These are phyloP conservation scores for Pelargonium cotyledonis DNA, from an alignment of 441 rosid species.

Conservation along the genomic window DNA sequence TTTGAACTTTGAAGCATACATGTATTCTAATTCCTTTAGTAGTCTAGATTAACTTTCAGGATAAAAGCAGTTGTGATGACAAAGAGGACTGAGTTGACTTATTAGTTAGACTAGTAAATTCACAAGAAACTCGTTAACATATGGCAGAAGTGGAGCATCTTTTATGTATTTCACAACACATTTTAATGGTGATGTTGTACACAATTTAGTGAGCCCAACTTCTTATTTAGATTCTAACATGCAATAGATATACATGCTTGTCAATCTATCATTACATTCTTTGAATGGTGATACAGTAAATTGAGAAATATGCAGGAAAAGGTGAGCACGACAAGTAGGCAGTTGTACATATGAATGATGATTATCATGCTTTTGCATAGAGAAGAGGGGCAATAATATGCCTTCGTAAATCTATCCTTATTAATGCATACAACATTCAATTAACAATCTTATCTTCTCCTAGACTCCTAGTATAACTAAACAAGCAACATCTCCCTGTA, in stretches of 20 bases:
- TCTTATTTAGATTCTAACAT: neutral
- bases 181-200: neutral
- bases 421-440: neutral
- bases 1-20: neutral
- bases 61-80: neutral
- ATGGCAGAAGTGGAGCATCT: neutral
- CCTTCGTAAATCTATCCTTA: neutral
- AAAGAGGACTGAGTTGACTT: neutral
- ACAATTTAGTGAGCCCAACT: neutral
- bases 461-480: neutral
- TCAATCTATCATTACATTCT: neutral
- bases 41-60: neutral
- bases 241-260: neutral
- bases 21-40: neutral
- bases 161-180: neutral
- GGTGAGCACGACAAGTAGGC: neutral
- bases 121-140: neutral
- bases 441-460: neutral
- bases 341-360: neutral
- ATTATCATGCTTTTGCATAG: neutral
- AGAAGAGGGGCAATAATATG: neutral
- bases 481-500: too few relatives aligned
- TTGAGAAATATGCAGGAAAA: neutral
- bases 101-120: neutral
- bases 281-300: slow-evolving; percentile 2